Conservation (phyloP, 2,329 filamentous ascomycete species). For the Epichloe amarillans region DNA sequence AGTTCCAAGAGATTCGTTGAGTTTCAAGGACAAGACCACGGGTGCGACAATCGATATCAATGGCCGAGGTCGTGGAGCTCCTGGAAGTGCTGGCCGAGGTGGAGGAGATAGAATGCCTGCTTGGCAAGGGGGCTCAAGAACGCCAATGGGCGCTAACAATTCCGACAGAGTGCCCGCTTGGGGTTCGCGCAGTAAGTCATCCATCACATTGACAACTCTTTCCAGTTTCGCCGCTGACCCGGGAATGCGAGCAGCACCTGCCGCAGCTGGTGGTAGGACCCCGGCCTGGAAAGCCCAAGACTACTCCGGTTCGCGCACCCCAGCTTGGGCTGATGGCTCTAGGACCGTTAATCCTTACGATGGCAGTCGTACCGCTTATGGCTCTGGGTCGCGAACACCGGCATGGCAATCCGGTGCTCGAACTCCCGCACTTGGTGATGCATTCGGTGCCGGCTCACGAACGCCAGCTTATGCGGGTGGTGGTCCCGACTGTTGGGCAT, state of each 20-base stretch:
- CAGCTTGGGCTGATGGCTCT: constrained; percentile 57
- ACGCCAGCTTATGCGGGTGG: constrained; percentile 45
- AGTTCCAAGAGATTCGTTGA: constrained; percentile 67
- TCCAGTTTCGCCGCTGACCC: background rate
- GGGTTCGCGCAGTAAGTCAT: constrained; percentile 53
- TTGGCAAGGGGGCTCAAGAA: constrained; percentile 55
- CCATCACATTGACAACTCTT: background rate
- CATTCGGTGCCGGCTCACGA: constrained; percentile 54
- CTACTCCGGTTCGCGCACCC: constrained; percentile 47
- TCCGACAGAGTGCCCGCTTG: constrained; percentile 65
- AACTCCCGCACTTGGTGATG: constrained; percentile 48
- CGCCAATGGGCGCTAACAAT: constrained; percentile 46
- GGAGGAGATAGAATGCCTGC: constrained; percentile 34
- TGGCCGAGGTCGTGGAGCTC: constrained; percentile 31
- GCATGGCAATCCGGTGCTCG: constrained; percentile 69
- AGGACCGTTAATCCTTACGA: constrained; percentile 59
- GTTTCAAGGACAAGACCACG: constrained; percentile 72
- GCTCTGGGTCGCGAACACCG: constrained; percentile 56
- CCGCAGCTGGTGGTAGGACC: constrained; percentile 39
- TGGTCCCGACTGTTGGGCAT: constrained; percentile 45
- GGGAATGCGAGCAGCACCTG: constrained; percentile 31
- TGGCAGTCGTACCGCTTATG: constrained; percentile 66
- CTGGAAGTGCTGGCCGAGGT: constrained; percentile 30
- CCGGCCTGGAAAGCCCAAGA: constrained; percentile 48
- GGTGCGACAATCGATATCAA: constrained; percentile 67